Evolutionary conservation across 495 filamentous ascomycete species (phyloP).

Genomic region (Eremomyces bilateralis): DNA sequence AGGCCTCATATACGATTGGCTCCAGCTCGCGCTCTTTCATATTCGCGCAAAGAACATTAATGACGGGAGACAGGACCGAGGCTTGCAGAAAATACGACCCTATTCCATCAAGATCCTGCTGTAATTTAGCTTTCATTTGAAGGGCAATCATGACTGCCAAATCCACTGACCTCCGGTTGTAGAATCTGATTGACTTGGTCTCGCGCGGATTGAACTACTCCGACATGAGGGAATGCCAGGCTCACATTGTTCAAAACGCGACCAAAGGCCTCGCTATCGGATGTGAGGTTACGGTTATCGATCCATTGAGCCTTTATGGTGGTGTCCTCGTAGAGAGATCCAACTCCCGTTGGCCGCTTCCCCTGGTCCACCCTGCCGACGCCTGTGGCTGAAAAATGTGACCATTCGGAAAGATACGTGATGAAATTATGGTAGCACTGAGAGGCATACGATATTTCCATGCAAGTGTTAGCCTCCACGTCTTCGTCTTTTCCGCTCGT

Average conservation of each 20-base stretch:
- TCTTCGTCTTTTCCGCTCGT: constrained; percentile 15
- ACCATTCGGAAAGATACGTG: constrained; percentile 28
- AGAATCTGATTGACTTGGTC: constrained; percentile 37
- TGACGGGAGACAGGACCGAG: constrained; percentile 37
- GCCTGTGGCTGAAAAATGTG: constrained; percentile 15
- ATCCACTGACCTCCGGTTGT: constrained; percentile 25
- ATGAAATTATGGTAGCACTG: constrained; percentile 34
- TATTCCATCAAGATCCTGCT: constrained; percentile 33
- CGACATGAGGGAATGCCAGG: constrained; percentile 49
- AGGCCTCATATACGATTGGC: constrained; percentile 37
- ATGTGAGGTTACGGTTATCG: constrained; percentile 23
- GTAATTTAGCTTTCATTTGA: background rate
- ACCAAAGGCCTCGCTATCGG: constrained; percentile 21
- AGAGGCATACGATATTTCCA: constrained; percentile 40
- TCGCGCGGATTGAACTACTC: constrained; percentile 36
- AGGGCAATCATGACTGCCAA: background rate
- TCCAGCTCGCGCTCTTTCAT: constrained; percentile 32
- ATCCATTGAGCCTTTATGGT: constrained; percentile 42
- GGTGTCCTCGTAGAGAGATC: constrained; percentile 41
- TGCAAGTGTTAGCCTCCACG: constrained; percentile 27
- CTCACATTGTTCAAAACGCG: constrained; percentile 51
- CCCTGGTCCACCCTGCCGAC: constrained; percentile 20
- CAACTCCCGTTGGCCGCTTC: constrained; percentile 28
- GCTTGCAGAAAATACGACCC: constrained; percentile 43
- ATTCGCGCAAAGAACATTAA: constrained; percentile 50